A percentile compares a stretch with the other conserved stretches of the same genome.
These are phyloP conservation scores for Linnemannia zychae DNA, from an alignment of 192 early-diverging fungal genomes.

Conservation along the genomic window DNA sequence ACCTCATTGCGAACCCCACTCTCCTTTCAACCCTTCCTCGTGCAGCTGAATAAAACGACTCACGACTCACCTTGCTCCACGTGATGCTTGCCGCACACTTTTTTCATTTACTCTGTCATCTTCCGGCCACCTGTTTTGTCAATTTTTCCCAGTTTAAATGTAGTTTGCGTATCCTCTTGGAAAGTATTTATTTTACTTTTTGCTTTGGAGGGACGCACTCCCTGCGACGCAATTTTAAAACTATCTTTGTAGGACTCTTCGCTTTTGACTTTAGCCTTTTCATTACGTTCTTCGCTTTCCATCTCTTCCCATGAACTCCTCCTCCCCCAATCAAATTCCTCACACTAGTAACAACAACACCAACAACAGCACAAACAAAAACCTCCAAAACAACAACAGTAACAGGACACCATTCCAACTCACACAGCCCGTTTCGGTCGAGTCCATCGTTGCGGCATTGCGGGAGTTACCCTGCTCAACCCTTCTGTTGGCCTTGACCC, in stretches of 20 bases:
- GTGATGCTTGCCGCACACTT: background rate
- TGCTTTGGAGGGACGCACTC: too few relatives aligned
- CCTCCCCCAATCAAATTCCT: background rate
- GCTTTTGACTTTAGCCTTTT: background rate
- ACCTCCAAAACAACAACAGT: background rate
- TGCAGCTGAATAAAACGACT: background rate
- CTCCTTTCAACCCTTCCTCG: background rate
- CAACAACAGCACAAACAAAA: background rate
- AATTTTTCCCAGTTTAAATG: too few relatives aligned
- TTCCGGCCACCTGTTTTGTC: too few relatives aligned
- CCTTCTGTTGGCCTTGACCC: background rate
- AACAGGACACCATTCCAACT: background rate
- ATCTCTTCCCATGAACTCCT: slow-evolving; percentile 4
- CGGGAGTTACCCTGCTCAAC: background rate
- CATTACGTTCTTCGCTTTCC: background rate
- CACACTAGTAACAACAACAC: background rate
- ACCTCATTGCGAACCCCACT: background rate
- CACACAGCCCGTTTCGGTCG: slow-evolving; percentile 1
- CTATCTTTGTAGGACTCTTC: too few relatives aligned
- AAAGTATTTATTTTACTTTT: too few relatives aligned
- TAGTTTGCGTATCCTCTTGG: too few relatives aligned
- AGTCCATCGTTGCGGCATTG: slow-evolving; percentile 1
- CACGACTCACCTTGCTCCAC: background rate
- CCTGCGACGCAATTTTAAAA: too few relatives aligned
- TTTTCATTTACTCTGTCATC: background rate